Evolutionary conservation across 1,139 yeast genomes (phyloP).

Genomic region (Zygosaccharomyces pseudobailii): DNA sequence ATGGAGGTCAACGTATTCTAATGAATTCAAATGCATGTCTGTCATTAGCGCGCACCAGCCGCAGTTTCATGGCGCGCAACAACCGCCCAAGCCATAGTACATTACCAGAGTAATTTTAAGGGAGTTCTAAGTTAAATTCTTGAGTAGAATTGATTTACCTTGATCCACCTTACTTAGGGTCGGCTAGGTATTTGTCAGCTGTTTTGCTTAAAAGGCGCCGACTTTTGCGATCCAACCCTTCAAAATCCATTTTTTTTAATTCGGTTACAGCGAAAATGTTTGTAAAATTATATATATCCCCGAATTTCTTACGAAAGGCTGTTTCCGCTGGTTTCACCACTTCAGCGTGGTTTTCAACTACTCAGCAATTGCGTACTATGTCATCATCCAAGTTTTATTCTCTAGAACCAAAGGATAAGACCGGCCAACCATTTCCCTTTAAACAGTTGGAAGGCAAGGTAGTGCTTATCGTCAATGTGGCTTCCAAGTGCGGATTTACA

Average conservation of each 20-base stretch:
- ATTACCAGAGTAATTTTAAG: not conserved
- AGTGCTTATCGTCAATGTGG: conserved; percentile 84
- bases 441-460: conserved; percentile 77
- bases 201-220: not conserved
- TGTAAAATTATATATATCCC: not conserved
- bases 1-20: conserved; percentile 85
- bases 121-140: not conserved
- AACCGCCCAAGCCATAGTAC: not conserved
- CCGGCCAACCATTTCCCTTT: conserved; percentile 64
- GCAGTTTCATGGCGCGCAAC: not conserved
- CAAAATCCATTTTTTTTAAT: not conserved
- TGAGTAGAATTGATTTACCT: not conserved
- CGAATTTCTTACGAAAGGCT: not conserved
- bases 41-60: conserved; percentile 64
- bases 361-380: not conserved
- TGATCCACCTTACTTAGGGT: not conserved
- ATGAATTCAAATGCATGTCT: conserved; percentile 89
- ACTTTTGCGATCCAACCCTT: not conserved
- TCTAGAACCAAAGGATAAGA: conserved; percentile 52
- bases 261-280: not conserved
- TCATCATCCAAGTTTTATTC: conserved; percentile 46
- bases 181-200: not conserved
- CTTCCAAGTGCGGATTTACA: conserved; percentile 86
- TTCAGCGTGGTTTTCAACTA: not conserved
- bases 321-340: not conserved